phyloP scores from a whole-genome alignment of 768 basidiomycete genomes.

The Naganishia kalamii region DNA sequence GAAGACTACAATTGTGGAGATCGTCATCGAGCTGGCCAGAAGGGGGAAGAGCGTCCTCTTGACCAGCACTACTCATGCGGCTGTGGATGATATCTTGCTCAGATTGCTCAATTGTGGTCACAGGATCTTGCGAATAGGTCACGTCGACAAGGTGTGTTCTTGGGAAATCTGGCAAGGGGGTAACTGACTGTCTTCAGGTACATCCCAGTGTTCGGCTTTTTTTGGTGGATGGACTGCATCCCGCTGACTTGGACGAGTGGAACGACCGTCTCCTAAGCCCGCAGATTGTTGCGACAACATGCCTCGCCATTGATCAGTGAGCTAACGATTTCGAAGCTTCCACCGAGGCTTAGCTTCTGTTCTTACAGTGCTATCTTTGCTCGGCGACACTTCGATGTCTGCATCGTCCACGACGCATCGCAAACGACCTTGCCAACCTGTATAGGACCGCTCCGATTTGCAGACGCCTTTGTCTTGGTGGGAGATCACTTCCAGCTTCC shows the following conservation, averaged over 20 bases:
- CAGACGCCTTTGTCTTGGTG: conserved; percentile 84
- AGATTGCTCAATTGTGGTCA: conserved; percentile 67
- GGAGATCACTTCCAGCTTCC: conserved; percentile 97
- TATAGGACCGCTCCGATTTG: conserved; percentile 83
- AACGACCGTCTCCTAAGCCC: conserved; percentile 78
- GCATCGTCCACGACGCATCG: conserved; percentile 96
- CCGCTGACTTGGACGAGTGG: conserved; percentile 66
- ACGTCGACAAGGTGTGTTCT: conserved; percentile 71
- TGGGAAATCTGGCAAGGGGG: neutral
- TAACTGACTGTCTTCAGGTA: conserved; percentile 53
- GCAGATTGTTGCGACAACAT: conserved; percentile 92
- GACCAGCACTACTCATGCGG: conserved; percentile 93
- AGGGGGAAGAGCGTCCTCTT: conserved; percentile 81
- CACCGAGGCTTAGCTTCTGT: neutral
- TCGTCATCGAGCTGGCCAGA: conserved; percentile 70
- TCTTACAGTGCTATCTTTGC: conserved; percentile 69
- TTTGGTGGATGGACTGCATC: conserved; percentile 57
- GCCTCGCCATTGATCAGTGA: conserved; percentile 87
- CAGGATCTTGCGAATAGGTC: conserved; percentile 75
- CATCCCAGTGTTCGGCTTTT: conserved; percentile 71
- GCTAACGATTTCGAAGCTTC: conserved; percentile 45
- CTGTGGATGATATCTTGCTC: conserved; percentile 90
- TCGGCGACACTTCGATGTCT: conserved; percentile 82
- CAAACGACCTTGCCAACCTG: conserved; percentile 95
- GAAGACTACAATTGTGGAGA: conserved; percentile 84